Evolutionary conservation across 2,329 filamentous ascomycete genomes (phyloP).

Genomic region (Aspergillus spinulosporus): DNA sequence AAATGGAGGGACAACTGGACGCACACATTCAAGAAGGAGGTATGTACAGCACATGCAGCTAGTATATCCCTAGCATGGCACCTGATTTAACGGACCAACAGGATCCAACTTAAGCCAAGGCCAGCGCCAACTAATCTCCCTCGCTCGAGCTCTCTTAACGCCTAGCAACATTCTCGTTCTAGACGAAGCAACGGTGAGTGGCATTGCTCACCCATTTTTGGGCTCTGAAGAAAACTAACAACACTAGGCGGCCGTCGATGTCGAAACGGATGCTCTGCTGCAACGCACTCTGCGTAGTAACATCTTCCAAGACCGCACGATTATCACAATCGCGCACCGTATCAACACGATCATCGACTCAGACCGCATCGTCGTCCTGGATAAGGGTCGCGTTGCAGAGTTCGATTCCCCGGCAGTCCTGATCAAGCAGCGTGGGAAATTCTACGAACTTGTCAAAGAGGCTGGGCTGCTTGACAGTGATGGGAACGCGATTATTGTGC

Average conservation of each 20-base stretch:
- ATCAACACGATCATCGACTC: conserved; percentile 93
- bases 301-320: conserved; percentile 85
- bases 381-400: conserved; percentile 85
- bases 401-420: conserved; percentile 84
- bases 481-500: conserved; percentile 26
- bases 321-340: conserved; percentile 96
- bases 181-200: conserved; percentile 83
- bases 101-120: conserved; percentile 94
- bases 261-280: conserved; percentile 66
- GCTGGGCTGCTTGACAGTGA: conserved; percentile 68
- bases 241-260: conserved; percentile 63
- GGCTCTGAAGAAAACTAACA: conserved; percentile 4
- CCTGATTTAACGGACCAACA: conserved; percentile 38
- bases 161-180: conserved; percentile 96
- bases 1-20: conserved; percentile 87
- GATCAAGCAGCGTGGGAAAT: conserved; percentile 72
- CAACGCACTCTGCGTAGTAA: conserved; percentile 64
- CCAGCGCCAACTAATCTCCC: conserved; percentile 88
- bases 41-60: conserved; percentile 48
- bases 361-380: conserved; percentile 90
- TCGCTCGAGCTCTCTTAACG: conserved; percentile 89
- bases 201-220: conserved; percentile 16
- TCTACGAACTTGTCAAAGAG: conserved; percentile 89
- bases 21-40: conserved; percentile 91
- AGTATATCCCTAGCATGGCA: conserved; percentile 5